Evolutionary conservation across 2,329 filamentous ascomycete genomes (phyloP).

Genomic region (Botryotinia globosa): DNA sequence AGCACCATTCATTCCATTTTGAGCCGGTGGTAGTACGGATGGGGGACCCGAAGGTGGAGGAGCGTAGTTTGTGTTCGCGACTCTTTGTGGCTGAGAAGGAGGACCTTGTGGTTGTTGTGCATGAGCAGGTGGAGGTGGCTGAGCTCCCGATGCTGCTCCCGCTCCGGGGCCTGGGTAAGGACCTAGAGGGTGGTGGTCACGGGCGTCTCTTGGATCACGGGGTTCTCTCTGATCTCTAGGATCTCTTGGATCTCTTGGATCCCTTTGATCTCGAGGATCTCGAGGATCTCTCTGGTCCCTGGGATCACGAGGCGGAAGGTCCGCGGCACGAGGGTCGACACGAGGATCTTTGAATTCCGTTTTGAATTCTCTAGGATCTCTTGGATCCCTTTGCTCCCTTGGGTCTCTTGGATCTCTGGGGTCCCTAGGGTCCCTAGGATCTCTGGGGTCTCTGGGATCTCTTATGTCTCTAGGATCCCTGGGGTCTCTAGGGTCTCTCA

Average conservation of each 20-base stretch:
- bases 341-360: conserved; percentile 5
- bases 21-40: conserved; percentile 46
- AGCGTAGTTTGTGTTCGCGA: conserved; percentile 59
- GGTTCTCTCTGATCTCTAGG: conserved; percentile 13
- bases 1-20: conserved; percentile 38
- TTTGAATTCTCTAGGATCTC: conserved; percentile 7
- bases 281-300: conserved; percentile 14
- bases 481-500: conserved; percentile 2
- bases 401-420: neutral
- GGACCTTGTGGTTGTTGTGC: conserved; percentile 28
- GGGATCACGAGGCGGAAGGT: conserved; percentile 34
- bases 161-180: conserved; percentile 34
- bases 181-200: conserved; percentile 34
- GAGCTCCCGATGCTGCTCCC: conserved; percentile 4
- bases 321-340: conserved; percentile 26
- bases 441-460: conserved; percentile 8
- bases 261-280: conserved; percentile 8
- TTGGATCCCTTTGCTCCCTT: neutral
- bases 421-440: conserved; percentile 2
- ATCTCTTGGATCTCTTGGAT: neutral
- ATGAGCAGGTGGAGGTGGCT: conserved; percentile 41
- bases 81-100: conserved; percentile 50
- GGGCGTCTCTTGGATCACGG: conserved; percentile 12
- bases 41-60: conserved; percentile 42
- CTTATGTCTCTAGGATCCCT: conserved; percentile 11